phyloP scores from a whole-genome alignment of 2,329 filamentous ascomycete genomes.

The Aspergillus sp. region DNA sequence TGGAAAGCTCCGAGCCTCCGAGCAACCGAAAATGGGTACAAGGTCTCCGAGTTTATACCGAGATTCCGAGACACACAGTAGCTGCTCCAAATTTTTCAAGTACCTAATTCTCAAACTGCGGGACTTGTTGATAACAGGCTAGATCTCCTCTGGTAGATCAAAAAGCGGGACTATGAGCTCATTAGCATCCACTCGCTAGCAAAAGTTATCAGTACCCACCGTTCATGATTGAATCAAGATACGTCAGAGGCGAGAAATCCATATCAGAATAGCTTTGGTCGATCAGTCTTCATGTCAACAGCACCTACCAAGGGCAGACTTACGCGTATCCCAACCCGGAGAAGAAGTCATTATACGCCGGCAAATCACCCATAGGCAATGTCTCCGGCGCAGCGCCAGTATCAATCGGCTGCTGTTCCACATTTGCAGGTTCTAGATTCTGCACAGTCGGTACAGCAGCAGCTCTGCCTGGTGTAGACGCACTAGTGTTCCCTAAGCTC shows the following conservation, averaged over 20 bases:
- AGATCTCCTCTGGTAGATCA: slow-evolving; percentile 27
- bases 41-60: not conserved
- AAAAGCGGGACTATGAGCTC: slow-evolving; percentile 27
- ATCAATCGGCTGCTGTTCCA: not conserved
- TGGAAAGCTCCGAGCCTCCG: not conserved
- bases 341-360: slow-evolving; percentile 8
- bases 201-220: slow-evolving; percentile 17
- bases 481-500: slow-evolving; percentile 20
- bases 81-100: too few species aligned
- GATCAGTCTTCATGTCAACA: not conserved
- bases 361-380: not conserved
- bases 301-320: not conserved
- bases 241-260: slow-evolving; percentile 31
- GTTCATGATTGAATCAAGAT: slow-evolving; percentile 38
- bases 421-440: slow-evolving; percentile 10
- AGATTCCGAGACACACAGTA: too few species aligned
- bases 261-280: slow-evolving; percentile 1
- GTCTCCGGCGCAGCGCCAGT: not conserved
- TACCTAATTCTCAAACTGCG: too few species aligned
- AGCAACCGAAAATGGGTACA: not conserved
- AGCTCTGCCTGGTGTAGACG: not conserved
- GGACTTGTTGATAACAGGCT: not conserved
- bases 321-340: slow-evolving; percentile 17
- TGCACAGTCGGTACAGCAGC: not conserved
- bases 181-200: not conserved